phyloP scores from a whole-genome alignment of 345 rosid species.

The Ceriops zippeliana region DNA sequence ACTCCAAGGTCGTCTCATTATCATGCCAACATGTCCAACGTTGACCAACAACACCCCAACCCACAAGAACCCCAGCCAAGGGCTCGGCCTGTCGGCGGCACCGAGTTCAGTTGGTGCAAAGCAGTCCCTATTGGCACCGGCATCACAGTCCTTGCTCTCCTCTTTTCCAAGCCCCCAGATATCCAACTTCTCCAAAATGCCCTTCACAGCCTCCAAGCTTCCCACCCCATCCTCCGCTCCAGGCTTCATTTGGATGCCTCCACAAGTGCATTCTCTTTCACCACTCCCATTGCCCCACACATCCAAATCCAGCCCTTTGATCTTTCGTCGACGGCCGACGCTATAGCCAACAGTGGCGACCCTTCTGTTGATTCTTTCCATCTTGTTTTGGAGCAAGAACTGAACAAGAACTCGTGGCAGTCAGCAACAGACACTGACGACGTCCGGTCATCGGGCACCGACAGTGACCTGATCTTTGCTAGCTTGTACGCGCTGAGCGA shows the following conservation, averaged over 20 bases:
- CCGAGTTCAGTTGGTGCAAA: slow-evolving; percentile 88
- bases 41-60: slow-evolving; percentile 19
- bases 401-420: slow-evolving; percentile 61
- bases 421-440: not conserved
- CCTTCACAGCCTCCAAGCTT: slow-evolving; percentile 53
- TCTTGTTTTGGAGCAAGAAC: slow-evolving; percentile 62
- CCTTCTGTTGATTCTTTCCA: slow-evolving; percentile 33
- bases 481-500: slow-evolving; percentile 50
- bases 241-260: slow-evolving; percentile 48
- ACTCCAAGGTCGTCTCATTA: not conserved
- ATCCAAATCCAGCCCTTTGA: slow-evolving; percentile 46
- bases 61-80: slow-evolving; percentile 24
- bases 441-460: slow-evolving; percentile 12
- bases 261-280: slow-evolving; percentile 50
- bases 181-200: slow-evolving; percentile 41
- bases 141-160: slow-evolving; percentile 67
- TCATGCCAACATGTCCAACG: not conserved
- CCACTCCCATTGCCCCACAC: slow-evolving; percentile 40
- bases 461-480: slow-evolving; percentile 39
- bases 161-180: slow-evolving; percentile 40
- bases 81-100: slow-evolving; percentile 55
- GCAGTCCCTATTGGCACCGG: slow-evolving; percentile 84
- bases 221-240: slow-evolving; percentile 75
- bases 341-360: slow-evolving; percentile 23
- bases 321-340: slow-evolving; percentile 47